These are phyloP conservation scores for Trichoderma aggressivum DNA, from an alignment of 2,329 filamentous ascomycete species.

Conservation along the genomic window DNA sequence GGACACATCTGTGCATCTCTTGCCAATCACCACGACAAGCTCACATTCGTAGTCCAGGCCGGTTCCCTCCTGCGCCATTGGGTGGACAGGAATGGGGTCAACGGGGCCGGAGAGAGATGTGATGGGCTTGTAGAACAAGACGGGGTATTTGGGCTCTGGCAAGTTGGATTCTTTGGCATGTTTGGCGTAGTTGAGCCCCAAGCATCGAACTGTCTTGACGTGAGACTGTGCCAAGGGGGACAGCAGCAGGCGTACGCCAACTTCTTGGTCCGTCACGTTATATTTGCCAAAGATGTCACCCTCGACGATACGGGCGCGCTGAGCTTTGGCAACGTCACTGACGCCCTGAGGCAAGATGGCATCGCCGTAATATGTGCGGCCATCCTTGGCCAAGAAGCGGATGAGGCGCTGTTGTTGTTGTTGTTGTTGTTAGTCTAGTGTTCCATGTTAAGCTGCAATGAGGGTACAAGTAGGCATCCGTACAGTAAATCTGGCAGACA, in stretches of 20 bases:
- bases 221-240: constrained; percentile 61
- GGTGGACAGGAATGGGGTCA: constrained; percentile 63
- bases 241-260: constrained; percentile 55
- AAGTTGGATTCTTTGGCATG: constrained; percentile 69
- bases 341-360: constrained; percentile 62
- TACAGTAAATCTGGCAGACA: constrained; percentile 17
- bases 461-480: neutral
- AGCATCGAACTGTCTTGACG: constrained; percentile 63
- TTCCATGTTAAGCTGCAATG: neutral
- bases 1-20: constrained; percentile 60
- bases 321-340: constrained; percentile 58
- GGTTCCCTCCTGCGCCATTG: constrained; percentile 61
- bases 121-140: constrained; percentile 64
- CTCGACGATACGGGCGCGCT: constrained; percentile 58
- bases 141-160: constrained; percentile 66
- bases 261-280: constrained; percentile 59
- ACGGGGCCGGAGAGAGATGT: constrained; percentile 63
- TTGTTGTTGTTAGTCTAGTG: neutral
- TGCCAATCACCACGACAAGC: constrained; percentile 69
- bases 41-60: constrained; percentile 79
- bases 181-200: constrained; percentile 69
- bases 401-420: constrained; percentile 65
- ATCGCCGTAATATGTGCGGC: constrained; percentile 69
- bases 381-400: constrained; percentile 69
- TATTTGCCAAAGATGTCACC: constrained; percentile 66